Conservation (phyloP, 1,139 yeast genomes). For the Trichomonascaceae sp. region DNA sequence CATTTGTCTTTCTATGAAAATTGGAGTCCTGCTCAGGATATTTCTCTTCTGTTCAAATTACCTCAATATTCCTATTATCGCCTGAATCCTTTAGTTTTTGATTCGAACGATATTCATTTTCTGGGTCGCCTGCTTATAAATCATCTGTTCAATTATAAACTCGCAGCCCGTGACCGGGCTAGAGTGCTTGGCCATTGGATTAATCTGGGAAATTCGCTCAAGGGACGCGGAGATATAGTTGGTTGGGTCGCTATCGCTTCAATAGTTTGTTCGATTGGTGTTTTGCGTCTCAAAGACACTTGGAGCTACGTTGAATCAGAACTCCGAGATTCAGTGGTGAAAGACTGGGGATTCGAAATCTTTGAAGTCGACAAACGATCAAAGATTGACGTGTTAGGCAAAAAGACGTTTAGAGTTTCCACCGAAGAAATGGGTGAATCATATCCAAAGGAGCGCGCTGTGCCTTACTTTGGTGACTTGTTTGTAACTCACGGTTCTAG, state of each 20-base stretch:
- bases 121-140: slow-evolving; percentile 64
- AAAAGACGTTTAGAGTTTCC: slow-evolving; percentile 64
- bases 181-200: slow-evolving; percentile 77
- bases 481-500: slow-evolving; percentile 28
- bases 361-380: slow-evolving; percentile 80
- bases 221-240: slow-evolving; percentile 84
- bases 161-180: slow-evolving; percentile 46
- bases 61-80: slow-evolving; percentile 38
- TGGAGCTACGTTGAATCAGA: slow-evolving; percentile 72
- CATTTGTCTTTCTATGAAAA: slow-evolving; percentile 33
- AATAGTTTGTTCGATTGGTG: slow-evolving; percentile 74
- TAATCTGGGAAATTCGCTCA: slow-evolving; percentile 70
- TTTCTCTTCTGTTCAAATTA: slow-evolving; percentile 47
- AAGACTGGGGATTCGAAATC: slow-evolving; percentile 92
- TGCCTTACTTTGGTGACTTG: slow-evolving; percentile 89
- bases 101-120: slow-evolving; percentile 69
- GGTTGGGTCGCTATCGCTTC: slow-evolving; percentile 93
- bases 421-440: slow-evolving; percentile 82
- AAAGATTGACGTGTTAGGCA: slow-evolving; percentile 45
- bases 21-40: slow-evolving; percentile 75
- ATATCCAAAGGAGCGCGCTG: slow-evolving; percentile 70
- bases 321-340: slow-evolving; percentile 56
- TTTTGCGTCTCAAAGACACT: slow-evolving; percentile 62
- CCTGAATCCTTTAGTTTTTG: slow-evolving; percentile 59
- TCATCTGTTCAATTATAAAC: slow-evolving; percentile 54